A percentile compares a stretch with the other conserved stretches of the same genome.
Conservation (phyloP, 352 stramenopile species). For the Globisporangium apiculatum region DNA sequence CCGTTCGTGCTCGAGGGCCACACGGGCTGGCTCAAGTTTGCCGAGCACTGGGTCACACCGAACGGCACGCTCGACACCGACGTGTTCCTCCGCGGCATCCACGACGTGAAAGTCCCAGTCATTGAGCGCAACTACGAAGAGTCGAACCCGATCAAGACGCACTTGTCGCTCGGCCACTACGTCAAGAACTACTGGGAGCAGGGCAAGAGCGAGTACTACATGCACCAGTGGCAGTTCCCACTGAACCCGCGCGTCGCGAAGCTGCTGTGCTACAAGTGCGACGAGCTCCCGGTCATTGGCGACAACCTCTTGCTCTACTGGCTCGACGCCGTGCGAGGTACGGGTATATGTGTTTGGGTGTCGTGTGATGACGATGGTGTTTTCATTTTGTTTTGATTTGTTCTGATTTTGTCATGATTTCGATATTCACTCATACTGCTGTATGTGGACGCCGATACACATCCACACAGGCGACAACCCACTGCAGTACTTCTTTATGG, state of each 20-base stretch:
- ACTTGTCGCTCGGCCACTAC: constrained; percentile 62
- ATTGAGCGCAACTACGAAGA: constrained; percentile 78
- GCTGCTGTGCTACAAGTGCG: constrained; percentile 77
- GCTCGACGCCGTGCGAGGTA: constrained; percentile 76
- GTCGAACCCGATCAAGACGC: constrained; percentile 67
- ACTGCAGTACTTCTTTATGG: constrained; percentile 95
- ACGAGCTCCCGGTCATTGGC: constrained; percentile 85
- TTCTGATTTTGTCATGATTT: too few relatives aligned
- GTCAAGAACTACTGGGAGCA: constrained; percentile 81
- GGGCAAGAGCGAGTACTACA: constrained; percentile 80
- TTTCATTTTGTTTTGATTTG: too few relatives aligned
- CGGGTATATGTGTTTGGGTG: constrained; percentile 9
- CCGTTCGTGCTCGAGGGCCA: constrained; percentile 69
- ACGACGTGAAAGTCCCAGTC: constrained; percentile 74
- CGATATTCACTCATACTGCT: too few relatives aligned
- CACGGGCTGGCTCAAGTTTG: constrained; percentile 57
- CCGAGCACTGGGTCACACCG: constrained; percentile 50
- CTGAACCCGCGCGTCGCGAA: constrained; percentile 66
- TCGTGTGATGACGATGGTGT: not conserved
- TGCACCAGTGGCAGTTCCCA: constrained; percentile 96
- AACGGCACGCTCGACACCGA: constrained; percentile 47
- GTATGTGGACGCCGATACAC: too few relatives aligned
- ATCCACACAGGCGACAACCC: constrained; percentile 61
- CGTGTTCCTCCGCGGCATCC: constrained; percentile 57
- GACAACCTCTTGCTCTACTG: constrained; percentile 91